Evolutionary conservation across 768 basidiomycete genomes (phyloP), one percentile per base, ranked within the genome.

Genomic region (Mrakia hoshinonis): DNA sequence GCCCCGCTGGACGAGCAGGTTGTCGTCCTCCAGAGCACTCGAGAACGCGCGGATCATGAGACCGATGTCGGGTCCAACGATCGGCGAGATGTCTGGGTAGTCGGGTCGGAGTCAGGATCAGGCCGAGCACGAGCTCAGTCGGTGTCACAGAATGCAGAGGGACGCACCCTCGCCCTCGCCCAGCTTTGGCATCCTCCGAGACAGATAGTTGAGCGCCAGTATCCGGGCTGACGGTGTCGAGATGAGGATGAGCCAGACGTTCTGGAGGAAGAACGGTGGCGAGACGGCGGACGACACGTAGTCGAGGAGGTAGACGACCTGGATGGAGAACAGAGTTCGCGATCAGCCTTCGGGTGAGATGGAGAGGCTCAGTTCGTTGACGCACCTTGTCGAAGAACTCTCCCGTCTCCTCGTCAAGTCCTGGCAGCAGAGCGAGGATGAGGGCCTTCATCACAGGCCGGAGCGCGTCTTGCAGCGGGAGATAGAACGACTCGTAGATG

Each of bases 361-460:
- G 4, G 48, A 1, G 9, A 34, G 26, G 29, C 18, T 9, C 3
- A 7, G 29, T 31, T n/a, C 11, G 38, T 3, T 22, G 15, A 24
- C 66, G 38, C 48, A 76, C 77, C 74, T 77, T 78, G 5, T 98
- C 96, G 76, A 97, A 97, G 81, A 90, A 96, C 80, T 98, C 96
- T 0, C 93, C 91, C 0, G 92, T 94, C 79, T 97, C 95, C 79
- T 99, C 96, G 79, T 99, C 96, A 65, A 98, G 82, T 1, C 96
- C 96, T 1, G 96, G 96, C 13, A 99, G 85, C 29, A 99, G 79
- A 0, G 95, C 90, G 55, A 99, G 84, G 67, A 96, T 91, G 77
- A 98, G 89, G 0, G 95, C 89, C 79, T 97, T 97, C 85, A 90
- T 92, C 15, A 92, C 84, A 22, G 93, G 94, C 47, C 95, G 87